Evolutionary conservation across 1,139 yeast genomes (phyloP).

Genomic region (Geotrichum cucujoidarum): DNA sequence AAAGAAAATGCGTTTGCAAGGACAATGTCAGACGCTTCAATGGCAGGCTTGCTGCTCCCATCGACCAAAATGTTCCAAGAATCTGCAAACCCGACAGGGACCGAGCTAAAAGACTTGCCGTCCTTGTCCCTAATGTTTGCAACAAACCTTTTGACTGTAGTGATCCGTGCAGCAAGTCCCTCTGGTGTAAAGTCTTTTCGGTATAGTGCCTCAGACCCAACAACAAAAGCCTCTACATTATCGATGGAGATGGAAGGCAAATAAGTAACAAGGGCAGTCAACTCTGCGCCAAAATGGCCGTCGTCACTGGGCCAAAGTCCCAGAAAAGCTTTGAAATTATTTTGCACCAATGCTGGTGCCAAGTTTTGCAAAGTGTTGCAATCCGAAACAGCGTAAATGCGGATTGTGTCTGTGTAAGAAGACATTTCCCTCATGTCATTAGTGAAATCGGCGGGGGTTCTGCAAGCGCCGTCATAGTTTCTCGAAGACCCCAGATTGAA

Average conservation of each 20-base stretch:
- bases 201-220: constrained; percentile 90
- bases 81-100: constrained; percentile 88
- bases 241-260: constrained; percentile 65
- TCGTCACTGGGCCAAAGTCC: constrained; percentile 93
- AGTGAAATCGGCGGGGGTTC: constrained; percentile 60
- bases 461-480: constrained; percentile 45
- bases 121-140: constrained; percentile 64
- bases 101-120: constrained; percentile 66
- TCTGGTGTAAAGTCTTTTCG: constrained; percentile 73
- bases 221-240: constrained; percentile 68
- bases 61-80: constrained; percentile 92
- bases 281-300: constrained; percentile 64
- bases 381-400: constrained; percentile 82
- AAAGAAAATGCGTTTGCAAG: constrained; percentile 94
- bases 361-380: constrained; percentile 78
- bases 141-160: constrained; percentile 53
- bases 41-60: constrained; percentile 62
- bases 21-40: constrained; percentile 74
- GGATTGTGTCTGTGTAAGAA: constrained; percentile 55
- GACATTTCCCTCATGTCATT: constrained; percentile 56
- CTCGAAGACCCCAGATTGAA: constrained; percentile 77
- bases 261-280: constrained; percentile 59
- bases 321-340: constrained; percentile 66
- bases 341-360: constrained; percentile 79
- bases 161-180: constrained; percentile 51